A percentile compares a stretch with the other conserved stretches of the same genome.
Evolutionary conservation across 805 yeast genomes (phyloP).

Genomic region (Ogataea pignaliae): DNA sequence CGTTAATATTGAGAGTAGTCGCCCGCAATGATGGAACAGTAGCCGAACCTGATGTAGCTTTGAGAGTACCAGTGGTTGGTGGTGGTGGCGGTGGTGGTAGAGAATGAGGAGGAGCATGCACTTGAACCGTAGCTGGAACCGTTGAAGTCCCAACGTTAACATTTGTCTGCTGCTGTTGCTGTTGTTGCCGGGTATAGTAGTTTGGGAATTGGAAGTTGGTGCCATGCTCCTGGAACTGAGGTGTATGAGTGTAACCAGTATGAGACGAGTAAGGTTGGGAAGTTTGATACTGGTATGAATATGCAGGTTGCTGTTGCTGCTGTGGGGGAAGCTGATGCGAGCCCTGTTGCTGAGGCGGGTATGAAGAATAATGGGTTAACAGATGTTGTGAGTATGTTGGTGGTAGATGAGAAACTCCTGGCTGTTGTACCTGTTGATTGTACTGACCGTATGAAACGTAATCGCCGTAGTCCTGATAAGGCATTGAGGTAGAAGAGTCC

Average conservation of each 20-base stretch:
- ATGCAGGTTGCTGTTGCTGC: conserved; percentile 5
- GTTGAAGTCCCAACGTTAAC: neutral
- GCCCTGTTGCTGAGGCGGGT: neutral
- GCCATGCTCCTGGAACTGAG: conserved; percentile 1
- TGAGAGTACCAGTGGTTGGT: neutral
- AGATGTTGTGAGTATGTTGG: conserved; percentile 5
- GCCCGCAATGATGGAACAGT: neutral
- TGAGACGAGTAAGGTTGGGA: neutral
- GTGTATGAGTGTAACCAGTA: neutral
- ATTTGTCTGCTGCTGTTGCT: no score
- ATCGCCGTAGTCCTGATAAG: conserved; percentile 13
- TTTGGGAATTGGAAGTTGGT: conserved; percentile 2
- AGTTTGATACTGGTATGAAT: neutral
- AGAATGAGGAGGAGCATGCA: no score
- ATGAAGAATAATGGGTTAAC: neutral
- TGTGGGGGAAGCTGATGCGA: conserved; percentile 3
- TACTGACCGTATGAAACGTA: conserved; percentile 11
- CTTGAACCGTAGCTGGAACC: neutral
- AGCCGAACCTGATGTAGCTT: neutral
- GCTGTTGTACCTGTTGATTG: conserved; percentile 4
- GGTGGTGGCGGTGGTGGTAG: neutral
- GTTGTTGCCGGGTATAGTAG: conserved; percentile 1
- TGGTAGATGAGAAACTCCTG: neutral
- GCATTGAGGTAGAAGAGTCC: neutral
- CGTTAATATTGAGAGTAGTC: neutral